phyloP scores from a whole-genome alignment of 192 early-diverging fungal genomes.

The Coemansia sp. region DNA sequence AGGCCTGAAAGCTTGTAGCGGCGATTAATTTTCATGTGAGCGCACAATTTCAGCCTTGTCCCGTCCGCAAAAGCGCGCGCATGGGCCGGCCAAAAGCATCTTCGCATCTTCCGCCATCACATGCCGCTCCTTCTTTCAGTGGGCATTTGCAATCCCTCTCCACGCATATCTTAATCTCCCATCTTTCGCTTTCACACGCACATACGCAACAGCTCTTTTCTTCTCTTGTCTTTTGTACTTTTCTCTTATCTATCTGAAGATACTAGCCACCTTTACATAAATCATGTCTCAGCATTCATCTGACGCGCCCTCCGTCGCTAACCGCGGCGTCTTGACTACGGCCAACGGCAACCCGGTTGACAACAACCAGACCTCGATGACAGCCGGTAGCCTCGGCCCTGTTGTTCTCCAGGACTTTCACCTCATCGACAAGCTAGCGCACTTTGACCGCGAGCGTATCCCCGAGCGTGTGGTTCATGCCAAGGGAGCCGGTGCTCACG shows the following conservation, averaged over 20 bases:
- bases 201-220: background rate
- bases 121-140: conserved; percentile 8
- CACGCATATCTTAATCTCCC: background rate
- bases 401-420: conserved; percentile 75
- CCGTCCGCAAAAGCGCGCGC: background rate
- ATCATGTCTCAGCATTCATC: conserved; percentile 38
- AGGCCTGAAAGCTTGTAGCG: background rate
- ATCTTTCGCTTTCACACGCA: background rate
- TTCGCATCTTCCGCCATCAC: conserved; percentile 8
- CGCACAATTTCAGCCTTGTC: background rate
- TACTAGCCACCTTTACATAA: background rate
- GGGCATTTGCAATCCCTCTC: background rate
- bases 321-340: conserved; percentile 57
- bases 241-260: conserved; percentile 1
- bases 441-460: conserved; percentile 86
- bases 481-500: conserved; percentile 82
- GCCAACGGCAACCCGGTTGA: conserved; percentile 74
- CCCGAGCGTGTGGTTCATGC: conserved; percentile 89
- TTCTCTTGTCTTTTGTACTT: conserved; percentile 6
- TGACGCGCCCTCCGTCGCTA: conserved; percentile 42
- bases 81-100: background rate
- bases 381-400: conserved; percentile 69
- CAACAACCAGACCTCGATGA: conserved; percentile 73
- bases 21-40: conserved; percentile 22
- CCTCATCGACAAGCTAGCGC: conserved; percentile 77